Evolutionary conservation across 306 rosid genomes (phyloP), one percentile per base, ranked within the genome.

Genomic region (Benincasa hispida): DNA sequence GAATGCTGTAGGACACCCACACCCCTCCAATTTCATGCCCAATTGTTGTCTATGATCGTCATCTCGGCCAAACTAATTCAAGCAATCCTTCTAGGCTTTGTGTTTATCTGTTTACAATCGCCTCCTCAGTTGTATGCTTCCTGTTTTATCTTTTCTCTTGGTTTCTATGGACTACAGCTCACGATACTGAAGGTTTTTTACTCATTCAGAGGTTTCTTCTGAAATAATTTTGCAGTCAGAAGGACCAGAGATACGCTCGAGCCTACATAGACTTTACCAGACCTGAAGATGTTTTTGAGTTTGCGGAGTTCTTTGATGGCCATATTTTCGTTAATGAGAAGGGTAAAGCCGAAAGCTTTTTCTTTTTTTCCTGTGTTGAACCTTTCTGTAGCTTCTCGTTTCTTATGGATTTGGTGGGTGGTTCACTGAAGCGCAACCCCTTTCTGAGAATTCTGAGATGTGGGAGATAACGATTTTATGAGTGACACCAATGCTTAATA

Each of bases 301-400:
- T 94, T 77, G 96, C 97, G 0, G 87, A 88, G 58, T 90, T 88
- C 83, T 94, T 92, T 76, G 85, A 89, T 41, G 96, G 99, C 19
- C 99, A 92, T 37, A 85, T 92, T 77, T 94, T 94, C 78, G 99
- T 94, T 72, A 94, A 90, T 77, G 97, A 94, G 85, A 90, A 88
- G 86, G 99, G 99, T 94, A 72, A 60, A 35, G 67, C 8, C 15
- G 54, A 65, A 10, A 72, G 2, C 47, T 72, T 72, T 24, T 50
- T 18, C 10, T 4, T 18, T 45, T 68, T 68, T 25, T 18, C 10
- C 27, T 50, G 8, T 70, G 47, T 72, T 48, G 8, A 50, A 25
- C 76, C 47, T 10, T 24, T 69, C 24, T 14, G 27, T 45, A 1
- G 37, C 75, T 47, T 42, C 75, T 42, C 4, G 28, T 68, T 68